Evolutionary conservation across 1,284 basidiomycete species (phyloP), one percentile per base, ranked within the genome.

Genomic region (Trichosporon faecale): DNA sequence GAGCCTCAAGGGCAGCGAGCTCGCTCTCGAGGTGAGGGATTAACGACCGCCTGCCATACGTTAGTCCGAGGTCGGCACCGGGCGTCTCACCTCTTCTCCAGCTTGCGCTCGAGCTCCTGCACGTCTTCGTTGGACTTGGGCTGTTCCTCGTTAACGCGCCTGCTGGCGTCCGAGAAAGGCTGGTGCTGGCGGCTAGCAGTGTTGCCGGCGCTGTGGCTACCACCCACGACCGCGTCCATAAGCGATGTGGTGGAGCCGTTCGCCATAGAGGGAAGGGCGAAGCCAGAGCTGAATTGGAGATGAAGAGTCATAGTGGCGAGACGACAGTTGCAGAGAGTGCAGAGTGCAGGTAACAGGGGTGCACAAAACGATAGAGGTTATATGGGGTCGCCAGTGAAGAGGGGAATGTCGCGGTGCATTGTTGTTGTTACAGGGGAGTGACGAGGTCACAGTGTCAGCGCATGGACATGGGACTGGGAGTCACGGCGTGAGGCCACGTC

Each of bases 1-100:
- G 76, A 3, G 79, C 80, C 65, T 83, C 78, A 65, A 83, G 76
- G 35, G 74, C 75, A n/a, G 79, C 78, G 37, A 83, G 74, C 69
- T 82, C 75, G 44, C 70, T 74, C 70, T 80, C 79, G 60, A 82
- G 76, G 57, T 78, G 76, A 6, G 80, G 80, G 63, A 81, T 75
- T 33, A 80, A 74, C 4, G 79, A 79, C 29, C 76, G 74, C 25
- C 80, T 82, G 68, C 12, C 23, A 8, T 14, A 27, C 16, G 63
- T 69, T 49, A 71, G 67, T 5, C 18, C 27, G 33, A 23, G 3
- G 21, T 25, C 29, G 63, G 21, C 23, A 18, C 31, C 29, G 31
- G 46, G n/a, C 9, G 21, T 72, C 79, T 68, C 52, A 82, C 80
- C 79, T 73, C 72, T 79, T 79, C 69, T 78, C 76, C 6, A 82